Conservation (phyloP, 139 green algal genomes). For the Pycnococcus provasolii region DNA sequence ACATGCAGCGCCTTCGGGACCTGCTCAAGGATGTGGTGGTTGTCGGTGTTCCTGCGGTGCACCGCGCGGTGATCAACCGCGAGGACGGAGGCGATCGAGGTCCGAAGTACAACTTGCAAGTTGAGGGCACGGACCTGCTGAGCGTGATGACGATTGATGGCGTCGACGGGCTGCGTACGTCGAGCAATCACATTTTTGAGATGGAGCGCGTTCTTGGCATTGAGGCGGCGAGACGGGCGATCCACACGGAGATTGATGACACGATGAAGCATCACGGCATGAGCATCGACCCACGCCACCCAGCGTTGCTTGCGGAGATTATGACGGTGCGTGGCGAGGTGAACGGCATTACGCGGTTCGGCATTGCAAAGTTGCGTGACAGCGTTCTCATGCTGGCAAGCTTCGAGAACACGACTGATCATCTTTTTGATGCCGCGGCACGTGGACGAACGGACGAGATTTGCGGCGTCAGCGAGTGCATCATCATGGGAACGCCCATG, state of each 20-base stretch:
- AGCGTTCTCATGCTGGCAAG: conserved; percentile 92
- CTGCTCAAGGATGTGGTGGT: conserved; percentile 64
- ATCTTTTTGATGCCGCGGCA: conserved; percentile 90
- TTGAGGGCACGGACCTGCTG: conserved; percentile 59
- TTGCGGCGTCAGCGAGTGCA: conserved; percentile 79
- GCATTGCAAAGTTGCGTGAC: conserved; percentile 99
- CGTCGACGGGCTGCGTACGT: conserved; percentile 56
- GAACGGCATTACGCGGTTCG: conserved; percentile 95
- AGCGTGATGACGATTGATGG: conserved; percentile 74
- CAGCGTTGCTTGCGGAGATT: conserved; percentile 93
- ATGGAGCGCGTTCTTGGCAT: conserved; percentile 76
- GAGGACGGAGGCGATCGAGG: conserved; percentile 32
- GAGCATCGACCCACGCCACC: conserved; percentile 87
- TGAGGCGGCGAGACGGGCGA: conserved; percentile 67
- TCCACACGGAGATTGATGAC: conserved; percentile 83
- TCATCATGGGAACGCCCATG: conserved; percentile 99
- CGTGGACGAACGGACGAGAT: conserved; percentile 46
- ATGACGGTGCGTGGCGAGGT: conserved; percentile 98
- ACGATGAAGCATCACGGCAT: conserved; percentile 89
- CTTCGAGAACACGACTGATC: conserved; percentile 98
- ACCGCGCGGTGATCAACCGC: conserved; percentile 86
- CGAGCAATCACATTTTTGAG: conserved; percentile 91
- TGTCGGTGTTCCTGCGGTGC: conserved; percentile 71
- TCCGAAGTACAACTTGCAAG: conserved; percentile 55
- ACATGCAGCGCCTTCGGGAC: conserved; percentile 37